Conservation (phyloP, 805 yeast genomes). For the Suhomyces vadensis region DNA sequence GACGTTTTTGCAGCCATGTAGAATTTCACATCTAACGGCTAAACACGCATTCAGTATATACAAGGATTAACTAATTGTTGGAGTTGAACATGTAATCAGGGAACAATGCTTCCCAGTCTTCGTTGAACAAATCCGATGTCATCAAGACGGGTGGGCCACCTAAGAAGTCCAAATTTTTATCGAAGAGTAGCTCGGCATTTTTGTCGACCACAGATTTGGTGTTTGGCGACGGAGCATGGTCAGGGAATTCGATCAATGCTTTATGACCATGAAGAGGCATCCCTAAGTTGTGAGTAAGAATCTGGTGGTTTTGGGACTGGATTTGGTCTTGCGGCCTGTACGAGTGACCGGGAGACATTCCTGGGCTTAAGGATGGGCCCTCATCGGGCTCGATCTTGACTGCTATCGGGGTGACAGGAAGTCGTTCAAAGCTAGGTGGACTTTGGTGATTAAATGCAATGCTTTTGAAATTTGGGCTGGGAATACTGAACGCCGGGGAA, state of each 20-base stretch:
- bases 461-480: background rate
- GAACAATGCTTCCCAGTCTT: slow-evolving; percentile 52
- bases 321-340: background rate
- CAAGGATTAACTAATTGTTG: slow-evolving; percentile 4
- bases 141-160: slow-evolving; percentile 56
- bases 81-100: slow-evolving; percentile 44
- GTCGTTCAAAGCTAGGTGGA: background rate
- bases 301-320: background rate
- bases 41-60: background rate
- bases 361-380: background rate
- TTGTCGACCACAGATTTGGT: slow-evolving; percentile 19
- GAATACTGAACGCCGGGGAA: background rate
- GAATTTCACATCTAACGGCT: background rate
- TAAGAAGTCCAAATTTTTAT: slow-evolving; percentile 38
- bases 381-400: background rate
- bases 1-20: background rate
- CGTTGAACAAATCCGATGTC: slow-evolving; percentile 49
- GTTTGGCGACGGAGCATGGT: background rate
- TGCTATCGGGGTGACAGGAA: background rate
- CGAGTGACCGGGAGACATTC: background rate
- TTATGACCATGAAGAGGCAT: background rate
- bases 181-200: slow-evolving; percentile 23
- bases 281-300: background rate
- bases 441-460: background rate
- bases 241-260: background rate